These are phyloP conservation scores for Karstenula rhodostoma DNA, from an alignment of 2,329 filamentous ascomycete species.

Conservation along the genomic window DNA sequence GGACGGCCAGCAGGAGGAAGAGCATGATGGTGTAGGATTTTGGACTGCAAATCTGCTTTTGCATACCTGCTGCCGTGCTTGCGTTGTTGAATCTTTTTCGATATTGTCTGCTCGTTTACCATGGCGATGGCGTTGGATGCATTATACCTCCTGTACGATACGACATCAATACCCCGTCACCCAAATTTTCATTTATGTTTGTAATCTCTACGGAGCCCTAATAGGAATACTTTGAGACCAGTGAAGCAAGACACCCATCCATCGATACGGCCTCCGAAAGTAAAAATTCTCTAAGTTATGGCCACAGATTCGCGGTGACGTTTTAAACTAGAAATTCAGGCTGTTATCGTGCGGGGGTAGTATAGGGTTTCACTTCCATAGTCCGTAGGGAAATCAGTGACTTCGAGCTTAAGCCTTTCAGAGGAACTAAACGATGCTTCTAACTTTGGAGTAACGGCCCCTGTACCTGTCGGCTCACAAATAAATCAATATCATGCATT, in stretches of 20 bases:
- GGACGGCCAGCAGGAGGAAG: constrained; percentile 51
- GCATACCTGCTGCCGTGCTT: background rate
- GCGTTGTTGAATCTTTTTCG: background rate
- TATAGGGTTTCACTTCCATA: no score
- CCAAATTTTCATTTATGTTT: background rate
- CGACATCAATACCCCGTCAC: background rate
- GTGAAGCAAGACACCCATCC: no score
- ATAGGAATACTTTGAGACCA: no score
- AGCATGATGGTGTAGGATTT: constrained; percentile 52
- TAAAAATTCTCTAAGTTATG: no score
- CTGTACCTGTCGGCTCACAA: background rate
- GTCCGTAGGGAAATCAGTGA: no score
- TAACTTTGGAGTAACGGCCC: background rate
- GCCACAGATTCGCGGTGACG: no score
- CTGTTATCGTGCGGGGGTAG: no score
- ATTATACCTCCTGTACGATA: constrained; percentile 16
- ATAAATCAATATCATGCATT: background rate
- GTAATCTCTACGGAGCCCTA: no score
- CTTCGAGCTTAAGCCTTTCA: no score
- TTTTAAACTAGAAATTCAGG: no score
- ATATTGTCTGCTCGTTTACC: constrained; percentile 1
- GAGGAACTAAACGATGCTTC: background rate
- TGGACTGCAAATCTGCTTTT: constrained; percentile 5
- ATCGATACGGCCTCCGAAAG: no score
- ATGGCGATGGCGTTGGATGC: constrained; percentile 26